phyloP scores from a whole-genome alignment of 1,284 basidiomycete species.

The Ustilago crameri region DNA sequence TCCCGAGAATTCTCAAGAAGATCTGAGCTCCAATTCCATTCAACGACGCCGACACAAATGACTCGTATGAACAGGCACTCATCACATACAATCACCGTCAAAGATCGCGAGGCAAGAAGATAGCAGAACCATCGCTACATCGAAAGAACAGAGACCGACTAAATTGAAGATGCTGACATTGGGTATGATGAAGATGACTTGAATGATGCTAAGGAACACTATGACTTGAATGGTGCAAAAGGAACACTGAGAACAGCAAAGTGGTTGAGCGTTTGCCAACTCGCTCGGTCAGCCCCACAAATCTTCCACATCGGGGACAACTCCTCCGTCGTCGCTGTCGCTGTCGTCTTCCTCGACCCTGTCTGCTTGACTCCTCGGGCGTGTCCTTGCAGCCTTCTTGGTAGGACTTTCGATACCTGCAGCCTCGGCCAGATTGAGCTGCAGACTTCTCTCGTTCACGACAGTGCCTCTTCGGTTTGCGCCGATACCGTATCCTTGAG shows the following conservation, averaged over 20 bases:
- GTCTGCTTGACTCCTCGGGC: not conserved
- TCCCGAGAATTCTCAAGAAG: too few relatives aligned
- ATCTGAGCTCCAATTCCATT: too few relatives aligned
- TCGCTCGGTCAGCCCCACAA: not conserved
- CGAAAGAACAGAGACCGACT: too few relatives aligned
- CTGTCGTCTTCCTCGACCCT: not conserved
- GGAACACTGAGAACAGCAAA: too few relatives aligned
- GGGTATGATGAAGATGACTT: not conserved
- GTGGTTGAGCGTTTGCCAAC: too few relatives aligned
- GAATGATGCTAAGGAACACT: not conserved
- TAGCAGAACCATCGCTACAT: too few relatives aligned
- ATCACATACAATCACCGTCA: too few relatives aligned
- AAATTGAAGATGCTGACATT: not conserved
- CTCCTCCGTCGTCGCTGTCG: not conserved
- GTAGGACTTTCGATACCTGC: conserved; percentile 16
- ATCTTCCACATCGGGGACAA: not conserved
- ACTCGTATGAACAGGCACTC: too few relatives aligned
- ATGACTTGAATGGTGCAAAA: not conserved
- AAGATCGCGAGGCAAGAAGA: too few relatives aligned
- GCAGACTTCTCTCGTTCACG: conserved; percentile 15
- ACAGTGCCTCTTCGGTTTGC: conserved; percentile 15
- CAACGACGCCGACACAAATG: too few relatives aligned
- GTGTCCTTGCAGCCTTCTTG: not conserved
- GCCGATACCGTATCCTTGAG: conserved; percentile 40
- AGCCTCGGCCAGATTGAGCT: conserved; percentile 40